These are phyloP conservation scores for Gossypium turneri DNA, from an alignment of 345 rosid genomes.

Conservation along the genomic window DNA sequence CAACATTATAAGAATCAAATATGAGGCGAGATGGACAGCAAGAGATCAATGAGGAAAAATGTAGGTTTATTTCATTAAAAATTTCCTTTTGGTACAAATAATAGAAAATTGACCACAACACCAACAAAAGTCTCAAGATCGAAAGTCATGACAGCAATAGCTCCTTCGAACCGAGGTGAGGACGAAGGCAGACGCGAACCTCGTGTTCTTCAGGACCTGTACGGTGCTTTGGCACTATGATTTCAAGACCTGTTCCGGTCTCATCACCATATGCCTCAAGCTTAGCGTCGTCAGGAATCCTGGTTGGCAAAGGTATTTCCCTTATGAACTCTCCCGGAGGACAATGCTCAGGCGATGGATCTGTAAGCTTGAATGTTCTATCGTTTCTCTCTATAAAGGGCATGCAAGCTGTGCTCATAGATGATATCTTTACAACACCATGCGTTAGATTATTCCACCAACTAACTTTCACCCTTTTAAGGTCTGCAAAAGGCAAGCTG, in stretches of 20 bases:
- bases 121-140: not conserved
- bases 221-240: conserved; percentile 85
- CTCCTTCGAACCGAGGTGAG: conserved; percentile 62
- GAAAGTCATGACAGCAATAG: conserved; percentile 61
- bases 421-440: conserved; percentile 84
- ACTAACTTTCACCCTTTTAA: conserved; percentile 83
- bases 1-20: not conserved
- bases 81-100: conserved; percentile 2
- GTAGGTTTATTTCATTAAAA: not conserved
- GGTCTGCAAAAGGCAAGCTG: conserved; percentile 87
- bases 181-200: conserved; percentile 91
- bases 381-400: conserved; percentile 82
- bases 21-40: not conserved
- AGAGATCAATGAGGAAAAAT: not conserved
- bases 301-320: conserved; percentile 73
- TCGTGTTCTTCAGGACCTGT: conserved; percentile 94
- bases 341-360: conserved; percentile 89
- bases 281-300: conserved; percentile 93
- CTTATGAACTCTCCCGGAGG: conserved; percentile 96
- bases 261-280: conserved; percentile 89
- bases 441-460: conserved; percentile 83
- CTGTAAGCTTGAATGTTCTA: conserved; percentile 88
- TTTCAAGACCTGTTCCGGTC: conserved; percentile 87
- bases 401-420: conserved; percentile 66
- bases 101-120: conserved; percentile 19